phyloP scores from a whole-genome alignment of 1,139 yeast species.

The Nadsonia starkeyi-henricii region DNA sequence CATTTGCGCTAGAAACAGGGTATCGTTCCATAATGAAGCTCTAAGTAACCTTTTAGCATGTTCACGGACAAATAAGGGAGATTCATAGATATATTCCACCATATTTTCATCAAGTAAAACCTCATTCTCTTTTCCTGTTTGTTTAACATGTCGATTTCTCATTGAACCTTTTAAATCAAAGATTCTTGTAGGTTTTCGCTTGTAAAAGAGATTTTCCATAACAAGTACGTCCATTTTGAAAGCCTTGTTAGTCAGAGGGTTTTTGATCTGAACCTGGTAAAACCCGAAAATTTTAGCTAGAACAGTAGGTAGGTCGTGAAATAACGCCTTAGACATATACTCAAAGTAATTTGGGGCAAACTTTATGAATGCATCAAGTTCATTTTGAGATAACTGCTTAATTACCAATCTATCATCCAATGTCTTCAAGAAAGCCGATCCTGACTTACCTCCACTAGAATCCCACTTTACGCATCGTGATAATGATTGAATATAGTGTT shows the following conservation, averaged over 20 bases:
- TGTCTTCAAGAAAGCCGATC: slow-evolving; percentile 86
- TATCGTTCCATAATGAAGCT: slow-evolving; percentile 90
- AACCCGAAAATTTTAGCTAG: slow-evolving; percentile 91
- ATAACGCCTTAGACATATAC: slow-evolving; percentile 88
- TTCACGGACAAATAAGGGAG: slow-evolving; percentile 88
- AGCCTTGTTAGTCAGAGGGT: slow-evolving; percentile 57
- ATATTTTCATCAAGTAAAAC: slow-evolving; percentile 91
- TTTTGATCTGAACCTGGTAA: slow-evolving; percentile 81
- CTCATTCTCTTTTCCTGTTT: slow-evolving; percentile 90
- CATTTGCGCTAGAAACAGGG: slow-evolving; percentile 87
- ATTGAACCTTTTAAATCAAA: slow-evolving; percentile 96
- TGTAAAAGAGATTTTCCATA: slow-evolving; percentile 90
- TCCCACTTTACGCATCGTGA: slow-evolving; percentile 94
- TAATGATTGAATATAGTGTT: slow-evolving; percentile 70
- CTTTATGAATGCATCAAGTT: slow-evolving; percentile 82
- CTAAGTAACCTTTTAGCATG: slow-evolving; percentile 75
- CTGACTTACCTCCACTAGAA: slow-evolving; percentile 92
- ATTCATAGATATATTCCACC: slow-evolving; percentile 95
- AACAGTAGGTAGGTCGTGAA: slow-evolving; percentile 88
- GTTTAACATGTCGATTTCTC: slow-evolving; percentile 93
- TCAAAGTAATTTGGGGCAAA: slow-evolving; percentile 96
- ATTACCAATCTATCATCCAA: slow-evolving; percentile 79
- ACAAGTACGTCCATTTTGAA: slow-evolving; percentile 83
- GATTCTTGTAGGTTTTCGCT: slow-evolving; percentile 67
- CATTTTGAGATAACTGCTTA: slow-evolving; percentile 78